Base-by-base conservation (phyloP, 2,329 filamentous ascomycete species). In the Diaporthe sp. region DNA sequence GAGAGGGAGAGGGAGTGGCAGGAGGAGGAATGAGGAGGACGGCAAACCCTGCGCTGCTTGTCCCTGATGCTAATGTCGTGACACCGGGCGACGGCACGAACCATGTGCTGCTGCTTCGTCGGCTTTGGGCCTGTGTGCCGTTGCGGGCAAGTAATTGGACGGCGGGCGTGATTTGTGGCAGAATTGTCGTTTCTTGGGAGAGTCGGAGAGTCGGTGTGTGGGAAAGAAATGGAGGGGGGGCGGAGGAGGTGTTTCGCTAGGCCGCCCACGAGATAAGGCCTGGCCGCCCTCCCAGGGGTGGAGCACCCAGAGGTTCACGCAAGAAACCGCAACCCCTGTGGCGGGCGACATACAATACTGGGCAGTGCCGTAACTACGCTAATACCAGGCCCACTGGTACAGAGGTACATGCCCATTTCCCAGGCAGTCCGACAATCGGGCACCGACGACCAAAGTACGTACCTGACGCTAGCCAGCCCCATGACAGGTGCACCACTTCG, bases 191-290 rank as follows among this genome's bases (percentile, higher is more conserved):
- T 39, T 42, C 55, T 47, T 37, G 60, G 42, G 37, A 55, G 75
- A 70, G 55, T 71, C 63, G 71, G 75, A 65, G 71, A 74, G 75
- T 76, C 63, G 75, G 75, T 76, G 75, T 76, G 65, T 73, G 65
- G 53, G 71, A 65, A 70, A 73, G 60, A 65, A 72, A 72, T 42
- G 74, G 68, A 71, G 44, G 71, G 73, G 73, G 47, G 58, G 49
- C n/a, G 47, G 53, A 61, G 51, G 67, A 58, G 39, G 68, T 76
- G 75, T 76, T 76, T 76, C 75, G 72, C 65, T 51, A 72, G 60
- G n/a, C 65, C 25, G 51, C 49, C 57, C 55, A 65, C 65, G 47
- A 67, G 72, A 72, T 72, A 73, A 76, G 72, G 74, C 71, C 58
- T 44, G 17, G 34, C 60, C 71, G 71, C 58, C 58, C 42, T 37